A percentile compares a stretch with the other conserved stretches of the same genome.
These are phyloP conservation scores for Naganishia vishniacii DNA, from an alignment of 768 basidiomycete species.

Conservation along the genomic window DNA sequence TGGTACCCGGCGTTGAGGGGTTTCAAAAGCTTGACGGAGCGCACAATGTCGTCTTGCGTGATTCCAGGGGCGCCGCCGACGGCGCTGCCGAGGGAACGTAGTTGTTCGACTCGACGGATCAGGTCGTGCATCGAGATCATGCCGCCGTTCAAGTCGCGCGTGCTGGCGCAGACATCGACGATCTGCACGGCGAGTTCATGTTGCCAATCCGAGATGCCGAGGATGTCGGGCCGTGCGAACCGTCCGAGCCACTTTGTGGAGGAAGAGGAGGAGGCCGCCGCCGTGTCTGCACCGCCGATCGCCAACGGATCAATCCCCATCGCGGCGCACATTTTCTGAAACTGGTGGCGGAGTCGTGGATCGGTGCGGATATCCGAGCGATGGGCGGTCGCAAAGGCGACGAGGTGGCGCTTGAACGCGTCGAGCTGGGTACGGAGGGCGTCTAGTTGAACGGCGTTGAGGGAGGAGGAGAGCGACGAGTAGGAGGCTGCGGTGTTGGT, in stretches of 20 bases:
- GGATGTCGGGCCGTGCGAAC: slow-evolving; percentile 86
- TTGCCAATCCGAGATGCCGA: slow-evolving; percentile 79
- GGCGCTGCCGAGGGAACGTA: too few relatives aligned
- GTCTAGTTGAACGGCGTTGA: slow-evolving; percentile 70
- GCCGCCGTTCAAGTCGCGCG: slow-evolving; percentile 67
- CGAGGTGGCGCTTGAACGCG: slow-evolving; percentile 74
- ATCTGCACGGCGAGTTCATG: slow-evolving; percentile 93
- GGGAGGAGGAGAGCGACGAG: slow-evolving; percentile 68
- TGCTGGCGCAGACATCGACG: slow-evolving; percentile 55
- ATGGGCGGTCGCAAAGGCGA: slow-evolving; percentile 74
- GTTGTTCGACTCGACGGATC: slow-evolving; percentile 66
- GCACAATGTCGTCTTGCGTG: slow-evolving; percentile 75
- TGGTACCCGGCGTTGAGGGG: slow-evolving; percentile 90
- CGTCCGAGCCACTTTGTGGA: slow-evolving; percentile 40
- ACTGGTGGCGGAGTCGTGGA: slow-evolving; percentile 80
- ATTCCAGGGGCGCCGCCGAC: slow-evolving; percentile 56
- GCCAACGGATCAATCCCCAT: slow-evolving; percentile 93
- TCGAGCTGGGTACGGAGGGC: slow-evolving; percentile 73
- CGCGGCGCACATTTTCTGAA: slow-evolving; percentile 90
- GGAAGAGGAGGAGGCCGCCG: too few relatives aligned
- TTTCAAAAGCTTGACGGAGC: slow-evolving; percentile 77
- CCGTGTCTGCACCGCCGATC: slow-evolving; percentile 52
- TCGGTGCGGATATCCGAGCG: slow-evolving; percentile 75
- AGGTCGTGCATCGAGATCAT: slow-evolving; percentile 84
- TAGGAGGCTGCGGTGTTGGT: slow-evolving; percentile 74